Evolutionary conservation across 148 eudicot species (phyloP).

Genomic region (Camellia granthamiana): DNA sequence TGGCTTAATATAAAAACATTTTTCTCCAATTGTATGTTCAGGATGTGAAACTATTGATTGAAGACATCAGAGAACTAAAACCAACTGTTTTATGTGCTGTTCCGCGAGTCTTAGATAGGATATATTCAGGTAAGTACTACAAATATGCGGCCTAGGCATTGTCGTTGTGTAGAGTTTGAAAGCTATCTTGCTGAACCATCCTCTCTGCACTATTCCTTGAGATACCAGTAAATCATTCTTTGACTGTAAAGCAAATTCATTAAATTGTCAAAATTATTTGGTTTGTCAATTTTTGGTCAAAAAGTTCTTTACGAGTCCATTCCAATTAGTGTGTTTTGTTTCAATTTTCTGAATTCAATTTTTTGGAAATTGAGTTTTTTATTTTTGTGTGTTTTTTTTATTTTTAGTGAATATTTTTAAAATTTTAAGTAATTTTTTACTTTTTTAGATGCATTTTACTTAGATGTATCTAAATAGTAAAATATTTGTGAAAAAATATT

Average conservation of each 20-base stretch:
- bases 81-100: conserved; percentile 89
- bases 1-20: neutral
- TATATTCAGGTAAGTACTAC: conserved; percentile 65
- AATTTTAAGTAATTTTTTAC: too few species aligned
- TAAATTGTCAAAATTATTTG: neutral
- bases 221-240: neutral
- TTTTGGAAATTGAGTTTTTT: too few species aligned
- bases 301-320: neutral
- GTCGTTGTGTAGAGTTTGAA: neutral
- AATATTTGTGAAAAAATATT: too few species aligned
- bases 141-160: neutral
- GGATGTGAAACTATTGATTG: conserved; percentile 78
- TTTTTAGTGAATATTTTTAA: too few species aligned
- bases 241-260: neutral
- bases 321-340: too few species aligned
- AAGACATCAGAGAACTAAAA: conserved; percentile 75
- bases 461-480: too few species aligned
- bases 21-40: conserved; percentile 25
- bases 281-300: neutral
- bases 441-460: too few species aligned
- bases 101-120: conserved; percentile 89
- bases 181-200: too few species aligned
- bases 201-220: neutral
- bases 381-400: too few species aligned
- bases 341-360: too few species aligned